Evolutionary conservation across 2,329 filamentous ascomycete genomes (phyloP), one percentile per base, ranked within the genome.

Genomic region (Fusarium sublunatum): DNA sequence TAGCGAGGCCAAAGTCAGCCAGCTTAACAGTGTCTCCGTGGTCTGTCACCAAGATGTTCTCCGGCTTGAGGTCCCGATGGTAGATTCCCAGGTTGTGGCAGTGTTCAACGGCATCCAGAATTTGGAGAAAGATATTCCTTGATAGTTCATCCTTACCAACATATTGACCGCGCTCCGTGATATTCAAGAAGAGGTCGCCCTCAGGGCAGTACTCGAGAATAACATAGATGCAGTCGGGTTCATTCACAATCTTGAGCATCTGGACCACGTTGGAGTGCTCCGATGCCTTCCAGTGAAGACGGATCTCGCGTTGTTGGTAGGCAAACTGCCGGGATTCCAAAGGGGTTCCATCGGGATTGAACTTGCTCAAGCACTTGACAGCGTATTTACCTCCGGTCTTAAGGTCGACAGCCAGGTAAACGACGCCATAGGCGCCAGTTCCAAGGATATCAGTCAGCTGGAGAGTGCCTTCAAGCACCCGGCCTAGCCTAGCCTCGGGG

Each of bases 161-260:
- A 77, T 96, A 99, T 76, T 92, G 91, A 75, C 93, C 91, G 73
- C 91, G 88, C 78, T 98, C 94, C 61, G 95, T 98, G 79, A 99
- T 99, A 81, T 96, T 97, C 76, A 91, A 90, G 80, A 99, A 99
- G 65, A 99, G 81, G 76, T 99, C 95, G 73, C 95, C 95, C 77
- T 98, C 95, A 7, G 93, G 92, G 81, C 94, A 98, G 78, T 93
- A 98, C 78, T 99, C 95, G 76, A 99, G 86, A 67, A 99, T 91
- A 71, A 98, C 94, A 79, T 92, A 98, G 65, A 93, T 96, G 84
- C 93, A 97, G 77, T 97, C 93, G 60, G 86, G 83, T 72, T 91
- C 90, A 78, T 97, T 92, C 81, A 98, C 87, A 73, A 98, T 97
- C 83, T 95, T 93, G 69, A 92, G 84, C 83, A 99, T 87, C 69